Base-by-base conservation (phyloP, 225 moss, liverwort and hornwort species). In the Pleurozium schreberi region DNA sequence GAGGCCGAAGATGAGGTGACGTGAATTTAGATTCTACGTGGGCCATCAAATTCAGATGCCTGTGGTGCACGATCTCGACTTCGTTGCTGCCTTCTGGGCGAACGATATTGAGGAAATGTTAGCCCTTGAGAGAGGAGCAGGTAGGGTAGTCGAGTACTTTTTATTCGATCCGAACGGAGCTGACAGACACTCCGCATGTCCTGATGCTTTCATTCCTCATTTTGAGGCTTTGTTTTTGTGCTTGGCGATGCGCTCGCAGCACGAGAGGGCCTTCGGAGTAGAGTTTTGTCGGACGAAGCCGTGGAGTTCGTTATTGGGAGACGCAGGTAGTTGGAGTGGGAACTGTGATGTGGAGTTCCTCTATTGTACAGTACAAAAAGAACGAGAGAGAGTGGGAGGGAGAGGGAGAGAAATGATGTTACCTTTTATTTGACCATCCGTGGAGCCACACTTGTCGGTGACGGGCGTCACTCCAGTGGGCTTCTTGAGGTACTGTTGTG, bases 1-100 rank as follows among this genome's bases (percentile, higher is more conserved):
- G 90, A 96, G 98, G 89, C 95, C 95, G 30, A 98, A 98, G 91
- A 90, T 93, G 38, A 93, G 98, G 92, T 95, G 96, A 93, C 58
- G 11, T 76, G 68, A 18, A 10, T 34, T 62, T 40, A n/a, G 90
- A 31, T 8, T 40, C 45, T 76, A 33, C 34, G 50, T 65, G 43
- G 79, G 74, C 20, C 86, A 75, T 74, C 38, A 63, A 53, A 43
- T 9, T 50, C 31, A 21, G 71, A 40, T 71, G 75, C 36, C n/a
- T 47, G 26, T 73, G 25, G 34, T 68, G 82, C 76, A 36, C 16
- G 61, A 73, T 85, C 25, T 70, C 26, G 52, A 43, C 49, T 53
- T 40, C 52, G 18, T 47, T 82, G 49, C 30, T 28, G 16, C 31
- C 8, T 42, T 23, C 34, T 36, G 87, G 65, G 69, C 25, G 66